Conservation (phyloP, 257 asterid species). For the Solanum pimpinellifolium region DNA sequence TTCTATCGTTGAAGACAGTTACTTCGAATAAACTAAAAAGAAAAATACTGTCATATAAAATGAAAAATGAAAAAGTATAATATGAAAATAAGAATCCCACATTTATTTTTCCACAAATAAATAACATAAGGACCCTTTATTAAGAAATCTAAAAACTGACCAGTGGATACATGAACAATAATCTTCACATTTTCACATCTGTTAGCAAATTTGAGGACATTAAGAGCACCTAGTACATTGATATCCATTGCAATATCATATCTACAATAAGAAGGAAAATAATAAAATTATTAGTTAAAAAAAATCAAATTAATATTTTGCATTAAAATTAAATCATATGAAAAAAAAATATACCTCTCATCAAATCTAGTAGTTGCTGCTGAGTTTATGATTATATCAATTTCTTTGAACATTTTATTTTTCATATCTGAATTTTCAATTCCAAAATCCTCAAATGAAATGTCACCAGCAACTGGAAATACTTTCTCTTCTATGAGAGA, state of each 20-base stretch:
- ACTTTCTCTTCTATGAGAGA: constrained; percentile 11
- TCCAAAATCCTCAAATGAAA: constrained; percentile 17
- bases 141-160: constrained; percentile 4
- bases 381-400: constrained; percentile 40
- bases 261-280: constrained; percentile 3
- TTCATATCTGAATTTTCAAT: constrained; percentile 7
- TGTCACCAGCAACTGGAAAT: constrained; percentile 13
- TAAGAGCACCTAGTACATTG: constrained; percentile 30
- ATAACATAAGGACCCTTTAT: background rate
- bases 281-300: background rate
- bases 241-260: constrained; percentile 40
- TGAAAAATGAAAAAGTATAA: too few species aligned
- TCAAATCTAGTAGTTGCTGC: constrained; percentile 53
- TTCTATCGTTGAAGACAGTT: background rate
- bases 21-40: background rate
- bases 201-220: constrained; percentile 27
- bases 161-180: constrained; percentile 53
- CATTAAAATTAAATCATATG: background rate
- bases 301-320: background rate
- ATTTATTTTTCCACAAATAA: background rate
- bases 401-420: constrained; percentile 21
- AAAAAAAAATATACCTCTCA: constrained; percentile 5
- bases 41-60: too few species aligned
- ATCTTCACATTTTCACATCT: constrained; percentile 28
- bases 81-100: background rate